phyloP scores from a whole-genome alignment of 306 rosid species.

The Quercus gilva region DNA sequence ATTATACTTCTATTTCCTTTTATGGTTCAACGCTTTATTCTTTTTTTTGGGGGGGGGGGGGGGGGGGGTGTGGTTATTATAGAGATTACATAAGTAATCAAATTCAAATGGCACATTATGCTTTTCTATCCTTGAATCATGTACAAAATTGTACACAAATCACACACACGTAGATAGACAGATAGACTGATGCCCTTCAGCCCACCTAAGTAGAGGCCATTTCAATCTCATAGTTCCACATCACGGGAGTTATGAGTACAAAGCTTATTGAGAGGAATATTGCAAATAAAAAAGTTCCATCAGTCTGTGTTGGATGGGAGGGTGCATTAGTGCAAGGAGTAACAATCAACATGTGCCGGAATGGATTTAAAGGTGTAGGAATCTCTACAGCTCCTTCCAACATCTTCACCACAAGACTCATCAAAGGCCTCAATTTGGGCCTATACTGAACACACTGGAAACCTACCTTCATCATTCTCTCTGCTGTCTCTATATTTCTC shows the following conservation, averaged over 20 bases:
- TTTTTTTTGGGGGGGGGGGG: too few species aligned
- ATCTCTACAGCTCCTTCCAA: slow-evolving; percentile 36
- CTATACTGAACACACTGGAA: slow-evolving; percentile 42
- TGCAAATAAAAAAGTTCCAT: not conserved
- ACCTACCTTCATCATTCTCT: slow-evolving; percentile 44
- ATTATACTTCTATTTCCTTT: too few species aligned
- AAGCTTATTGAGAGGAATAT: not conserved
- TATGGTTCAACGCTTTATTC: too few species aligned
- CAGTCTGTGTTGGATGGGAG: not conserved
- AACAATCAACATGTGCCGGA: slow-evolving; percentile 20
- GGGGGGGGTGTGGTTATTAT: too few species aligned
- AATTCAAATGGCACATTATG: too few species aligned
- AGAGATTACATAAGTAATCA: too few species aligned
- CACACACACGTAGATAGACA: too few species aligned
- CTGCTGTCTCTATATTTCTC: slow-evolving; percentile 1
- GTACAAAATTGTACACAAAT: too few species aligned
- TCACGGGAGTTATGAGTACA: slow-evolving; percentile 14
- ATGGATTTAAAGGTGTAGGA: slow-evolving; percentile 36
- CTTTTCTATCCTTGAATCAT: too few species aligned
- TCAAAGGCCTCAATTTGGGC: slow-evolving; percentile 40
- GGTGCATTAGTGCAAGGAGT: not conserved
- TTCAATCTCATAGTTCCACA: slow-evolving; percentile 25
- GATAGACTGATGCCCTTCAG: too few species aligned
- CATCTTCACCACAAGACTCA: slow-evolving; percentile 52
- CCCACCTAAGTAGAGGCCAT: slow-evolving; percentile 1